Evolutionary conservation across 108 stramenopile genomes (phyloP).

Genomic region (Cyclotella atomus): DNA sequence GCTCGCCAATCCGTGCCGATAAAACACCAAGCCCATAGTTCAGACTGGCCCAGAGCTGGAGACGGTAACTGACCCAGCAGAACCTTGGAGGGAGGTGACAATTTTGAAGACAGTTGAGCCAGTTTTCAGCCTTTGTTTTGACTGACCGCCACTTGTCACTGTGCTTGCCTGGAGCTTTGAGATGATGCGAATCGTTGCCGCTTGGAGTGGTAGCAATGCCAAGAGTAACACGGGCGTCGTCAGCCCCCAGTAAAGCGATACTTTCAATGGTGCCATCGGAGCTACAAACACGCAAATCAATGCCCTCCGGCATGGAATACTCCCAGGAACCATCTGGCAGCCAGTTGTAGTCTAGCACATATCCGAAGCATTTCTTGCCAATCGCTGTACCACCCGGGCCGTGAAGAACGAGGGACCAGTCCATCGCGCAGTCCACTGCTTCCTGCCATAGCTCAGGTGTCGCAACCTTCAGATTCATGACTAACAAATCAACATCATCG

Average conservation of each 20-base stretch:
- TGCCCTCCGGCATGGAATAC: not conserved
- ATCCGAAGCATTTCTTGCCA: not conserved
- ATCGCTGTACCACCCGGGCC: not conserved
- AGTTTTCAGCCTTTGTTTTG: not conserved
- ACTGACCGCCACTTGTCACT: not conserved
- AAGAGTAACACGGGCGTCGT: not conserved
- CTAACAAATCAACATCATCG: not conserved
- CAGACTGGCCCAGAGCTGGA: not conserved
- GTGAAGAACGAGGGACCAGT: too few species aligned
- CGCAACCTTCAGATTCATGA: not conserved
- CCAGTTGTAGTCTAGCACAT: not conserved
- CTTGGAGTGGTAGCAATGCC: too few species aligned
- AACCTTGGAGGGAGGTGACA: not conserved
- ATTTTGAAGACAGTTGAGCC: not conserved
- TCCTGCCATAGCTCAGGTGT: not conserved
- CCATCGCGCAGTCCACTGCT: not conserved
- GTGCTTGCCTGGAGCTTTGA: not conserved
- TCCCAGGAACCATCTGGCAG: not conserved
- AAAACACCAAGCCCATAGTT: not conserved
- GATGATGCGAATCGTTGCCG: not conserved
- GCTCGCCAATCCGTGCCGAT: not conserved
- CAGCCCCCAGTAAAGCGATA: not conserved
- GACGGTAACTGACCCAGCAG: not conserved
- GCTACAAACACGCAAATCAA: too few species aligned
- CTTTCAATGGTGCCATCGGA: not conserved